Conservation (phyloP, 2,329 filamentous ascomycete genomes). For the Calonectria henricotiae region DNA sequence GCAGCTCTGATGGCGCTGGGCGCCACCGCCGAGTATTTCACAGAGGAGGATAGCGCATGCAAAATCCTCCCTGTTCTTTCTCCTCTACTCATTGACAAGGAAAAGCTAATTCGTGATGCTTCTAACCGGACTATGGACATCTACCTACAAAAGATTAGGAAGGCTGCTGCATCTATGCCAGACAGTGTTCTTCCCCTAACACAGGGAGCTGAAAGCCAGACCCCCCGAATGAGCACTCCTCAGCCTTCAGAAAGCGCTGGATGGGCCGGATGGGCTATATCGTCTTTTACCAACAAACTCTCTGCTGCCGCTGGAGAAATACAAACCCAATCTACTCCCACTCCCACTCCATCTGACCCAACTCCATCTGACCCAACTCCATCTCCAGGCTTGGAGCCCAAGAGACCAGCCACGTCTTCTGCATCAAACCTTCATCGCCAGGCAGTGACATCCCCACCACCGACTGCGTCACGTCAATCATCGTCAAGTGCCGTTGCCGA, state of each 20-base stretch:
- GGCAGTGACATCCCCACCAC: conserved; percentile 69
- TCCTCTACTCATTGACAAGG: conserved; percentile 91
- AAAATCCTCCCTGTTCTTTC: conserved; percentile 89
- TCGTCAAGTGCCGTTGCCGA: conserved; percentile 66
- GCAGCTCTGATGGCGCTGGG: conserved; percentile 89
- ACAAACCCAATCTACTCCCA: conserved; percentile 69
- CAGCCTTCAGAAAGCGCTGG: conserved; percentile 71
- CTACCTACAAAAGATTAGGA: conserved; percentile 87
- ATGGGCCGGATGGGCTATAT: conserved; percentile 98
- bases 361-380: conserved; percentile 60
- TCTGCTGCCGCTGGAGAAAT: conserved; percentile 91
- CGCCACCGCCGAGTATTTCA: conserved; percentile 89
- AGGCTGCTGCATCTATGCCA: conserved; percentile 83
- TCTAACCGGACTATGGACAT: conserved; percentile 90
- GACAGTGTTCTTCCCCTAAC: conserved; percentile 84
- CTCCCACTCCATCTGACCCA: conserved; percentile 62
- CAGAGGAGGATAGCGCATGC: conserved; percentile 88
- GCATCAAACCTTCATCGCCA: conserved; percentile 75
- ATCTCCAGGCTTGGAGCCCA: conserved; percentile 60
- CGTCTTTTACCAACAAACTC: conserved; percentile 96
- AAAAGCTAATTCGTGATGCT: conserved; percentile 94
- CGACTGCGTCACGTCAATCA: conserved; percentile 65
- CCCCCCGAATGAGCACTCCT: conserved; percentile 85
- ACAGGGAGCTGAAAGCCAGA: conserved; percentile 66
- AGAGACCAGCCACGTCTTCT: conserved; percentile 64